Percentiles rank a stretch among this genome's conserved stretches.
Evolutionary conservation across 441 rosid species (phyloP).

Genomic region (Bocquillonia castaneifolia): DNA sequence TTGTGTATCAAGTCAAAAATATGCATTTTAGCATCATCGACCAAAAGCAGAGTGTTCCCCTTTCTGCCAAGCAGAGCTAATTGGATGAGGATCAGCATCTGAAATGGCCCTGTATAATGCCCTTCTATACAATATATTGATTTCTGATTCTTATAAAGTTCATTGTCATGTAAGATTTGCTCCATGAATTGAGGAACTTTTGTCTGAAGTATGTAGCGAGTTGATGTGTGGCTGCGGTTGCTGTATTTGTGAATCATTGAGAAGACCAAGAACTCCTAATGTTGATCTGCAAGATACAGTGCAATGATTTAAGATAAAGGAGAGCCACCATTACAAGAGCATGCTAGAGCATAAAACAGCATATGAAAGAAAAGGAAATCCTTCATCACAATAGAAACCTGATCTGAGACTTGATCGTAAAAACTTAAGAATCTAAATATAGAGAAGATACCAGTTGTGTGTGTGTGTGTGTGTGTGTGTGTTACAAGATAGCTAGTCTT

Average conservation of each 20-base stretch:
- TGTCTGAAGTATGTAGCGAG: slow-evolving; percentile 49
- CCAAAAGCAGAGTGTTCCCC: neutral
- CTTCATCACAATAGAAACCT: neutral
- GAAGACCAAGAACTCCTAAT: slow-evolving; percentile 66
- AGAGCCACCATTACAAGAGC: neutral
- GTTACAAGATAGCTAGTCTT: neutral
- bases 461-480: no score
- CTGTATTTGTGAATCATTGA: slow-evolving; percentile 39
- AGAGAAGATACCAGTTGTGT: no score
- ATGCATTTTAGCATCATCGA: neutral
- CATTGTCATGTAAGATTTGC: slow-evolving; percentile 43
- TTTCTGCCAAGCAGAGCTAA: neutral
- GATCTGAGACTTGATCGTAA: neutral
- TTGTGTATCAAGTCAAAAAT: neutral
- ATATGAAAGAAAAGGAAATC: neutral
- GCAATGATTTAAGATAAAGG: neutral
- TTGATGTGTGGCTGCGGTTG: slow-evolving; percentile 38
- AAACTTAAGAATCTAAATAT: neutral
- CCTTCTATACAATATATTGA: slow-evolving; percentile 10
- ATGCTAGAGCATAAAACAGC: neutral
- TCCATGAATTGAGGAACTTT: slow-evolving; percentile 54
- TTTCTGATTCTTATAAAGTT: neutral
- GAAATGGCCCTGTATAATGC: neutral
- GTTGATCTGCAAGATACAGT: slow-evolving; percentile 47
- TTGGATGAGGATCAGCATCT: neutral